phyloP scores from a whole-genome alignment of 2,329 filamentous ascomycete genomes.

The Penicillium decumbens region DNA sequence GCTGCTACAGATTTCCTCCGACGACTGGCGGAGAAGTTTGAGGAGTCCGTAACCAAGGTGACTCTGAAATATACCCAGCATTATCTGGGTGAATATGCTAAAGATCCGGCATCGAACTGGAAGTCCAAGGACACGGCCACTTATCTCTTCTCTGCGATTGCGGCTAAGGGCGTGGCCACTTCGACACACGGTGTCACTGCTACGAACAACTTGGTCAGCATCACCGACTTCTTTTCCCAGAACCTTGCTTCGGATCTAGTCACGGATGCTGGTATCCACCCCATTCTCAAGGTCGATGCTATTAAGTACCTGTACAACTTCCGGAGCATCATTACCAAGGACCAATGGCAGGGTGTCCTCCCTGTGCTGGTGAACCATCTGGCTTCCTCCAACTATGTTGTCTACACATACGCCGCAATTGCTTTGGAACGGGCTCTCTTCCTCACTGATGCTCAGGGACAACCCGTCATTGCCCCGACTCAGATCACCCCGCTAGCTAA shows the following conservation, averaged over 20 bases:
- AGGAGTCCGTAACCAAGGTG: slow-evolving; percentile 76
- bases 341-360: slow-evolving; percentile 87
- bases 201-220: slow-evolving; percentile 79
- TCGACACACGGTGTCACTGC: slow-evolving; percentile 84
- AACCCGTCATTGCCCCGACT: slow-evolving; percentile 71
- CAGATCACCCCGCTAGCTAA: slow-evolving; percentile 78
- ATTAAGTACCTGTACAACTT: slow-evolving; percentile 98
- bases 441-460: slow-evolving; percentile 68
- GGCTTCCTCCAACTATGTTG: slow-evolving; percentile 84
- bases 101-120: slow-evolving; percentile 69
- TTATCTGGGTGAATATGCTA: slow-evolving; percentile 70
- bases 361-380: slow-evolving; percentile 87
- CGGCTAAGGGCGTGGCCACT: slow-evolving; percentile 84
- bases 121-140: slow-evolving; percentile 98
- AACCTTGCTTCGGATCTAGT: slow-evolving; percentile 87
- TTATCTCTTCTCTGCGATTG: slow-evolving; percentile 90
- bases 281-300: slow-evolving; percentile 91
- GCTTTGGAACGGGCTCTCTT: slow-evolving; percentile 90
- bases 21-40: slow-evolving; percentile 83
- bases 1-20: slow-evolving; percentile 93
- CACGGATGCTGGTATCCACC: slow-evolving; percentile 62
- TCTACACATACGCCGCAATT: slow-evolving; percentile 96
- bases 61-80: slow-evolving; percentile 82
- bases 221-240: slow-evolving; percentile 91
- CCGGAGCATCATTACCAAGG: slow-evolving; percentile 85